Evolutionary conservation across 768 basidiomycete species (phyloP).

Genomic region (Tulasnella sp.): DNA sequence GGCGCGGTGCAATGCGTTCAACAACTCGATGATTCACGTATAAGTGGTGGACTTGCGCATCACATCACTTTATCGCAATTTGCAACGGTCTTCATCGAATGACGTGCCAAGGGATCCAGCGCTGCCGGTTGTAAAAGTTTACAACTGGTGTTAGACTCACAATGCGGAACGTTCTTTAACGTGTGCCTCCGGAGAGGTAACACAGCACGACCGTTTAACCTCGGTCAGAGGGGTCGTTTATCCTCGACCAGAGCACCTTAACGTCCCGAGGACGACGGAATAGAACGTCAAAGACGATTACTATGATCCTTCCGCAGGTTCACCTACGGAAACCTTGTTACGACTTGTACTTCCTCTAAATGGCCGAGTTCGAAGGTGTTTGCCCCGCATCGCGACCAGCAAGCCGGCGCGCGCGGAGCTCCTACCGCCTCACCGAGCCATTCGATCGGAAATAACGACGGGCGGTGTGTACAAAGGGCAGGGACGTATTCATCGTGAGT

Average conservation of each 20-base stretch:
- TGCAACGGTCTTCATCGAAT: conserved; percentile 78
- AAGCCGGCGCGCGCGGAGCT: conserved; percentile 56
- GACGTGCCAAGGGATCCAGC: conserved; percentile 74
- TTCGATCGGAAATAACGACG: conserved; percentile 89
- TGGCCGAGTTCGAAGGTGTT: conserved; percentile 75
- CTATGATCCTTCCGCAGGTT: conserved; percentile 77
- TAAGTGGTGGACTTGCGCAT: conserved; percentile 61
- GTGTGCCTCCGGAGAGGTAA: neutral
- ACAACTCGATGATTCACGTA: conserved; percentile 74
- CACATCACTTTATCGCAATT: conserved; percentile 77
- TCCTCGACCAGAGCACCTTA: neutral
- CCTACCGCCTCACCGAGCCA: conserved; percentile 84
- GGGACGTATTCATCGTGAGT: conserved; percentile 86
- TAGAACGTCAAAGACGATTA: conserved; percentile 11
- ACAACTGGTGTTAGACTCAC: neutral
- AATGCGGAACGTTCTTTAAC: conserved; percentile 9
- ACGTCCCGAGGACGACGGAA: neutral
- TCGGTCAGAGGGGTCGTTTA: conserved; percentile 1
- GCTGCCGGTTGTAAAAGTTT: conserved; percentile 45
- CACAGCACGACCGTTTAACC: neutral
- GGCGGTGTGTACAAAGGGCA: conserved; percentile 89
- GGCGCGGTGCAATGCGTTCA: conserved; percentile 70
- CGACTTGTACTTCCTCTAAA: conserved; percentile 83
- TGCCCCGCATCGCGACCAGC: conserved; percentile 51
- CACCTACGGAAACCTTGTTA: conserved; percentile 80